These are phyloP conservation scores for Endoconidiophora laricicola DNA, from an alignment of 2,329 filamentous ascomycete species.

Conservation along the genomic window DNA sequence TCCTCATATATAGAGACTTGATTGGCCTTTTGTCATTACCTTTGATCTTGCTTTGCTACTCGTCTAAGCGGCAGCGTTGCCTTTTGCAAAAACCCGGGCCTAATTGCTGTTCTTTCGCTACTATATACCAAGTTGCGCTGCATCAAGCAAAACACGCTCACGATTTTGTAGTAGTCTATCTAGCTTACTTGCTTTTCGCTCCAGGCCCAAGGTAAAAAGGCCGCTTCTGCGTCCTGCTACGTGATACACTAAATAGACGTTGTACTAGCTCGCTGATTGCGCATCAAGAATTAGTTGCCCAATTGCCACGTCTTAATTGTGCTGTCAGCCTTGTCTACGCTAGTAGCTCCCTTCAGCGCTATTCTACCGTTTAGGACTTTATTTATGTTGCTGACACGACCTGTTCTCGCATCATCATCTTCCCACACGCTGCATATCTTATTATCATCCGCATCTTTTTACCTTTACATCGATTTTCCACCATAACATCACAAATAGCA, in stretches of 20 bases:
- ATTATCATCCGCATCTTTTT: not conserved
- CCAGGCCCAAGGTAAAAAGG: not conserved
- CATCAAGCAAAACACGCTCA: too few relatives aligned
- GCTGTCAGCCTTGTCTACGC: not conserved
- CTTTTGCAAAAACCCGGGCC: too few relatives aligned
- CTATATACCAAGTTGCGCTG: too few relatives aligned
- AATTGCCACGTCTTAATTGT: too few relatives aligned
- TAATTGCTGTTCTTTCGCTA: too few relatives aligned
- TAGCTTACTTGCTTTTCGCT: not conserved
- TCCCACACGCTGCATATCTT: not conserved
- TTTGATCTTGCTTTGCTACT: too few relatives aligned
- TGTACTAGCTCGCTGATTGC: too few relatives aligned
- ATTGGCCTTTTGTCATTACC: too few relatives aligned
- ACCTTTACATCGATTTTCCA: not conserved
- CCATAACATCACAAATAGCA: not conserved
- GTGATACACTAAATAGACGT: too few relatives aligned
- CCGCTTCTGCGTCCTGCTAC: not conserved
- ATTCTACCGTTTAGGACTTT: not conserved
- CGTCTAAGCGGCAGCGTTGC: too few relatives aligned
- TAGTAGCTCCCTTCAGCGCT: not conserved
- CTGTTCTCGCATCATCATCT: not conserved
- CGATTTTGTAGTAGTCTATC: not conserved
- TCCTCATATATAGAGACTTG: too few relatives aligned
- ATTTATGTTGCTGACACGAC: not conserved
- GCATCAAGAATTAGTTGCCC: too few relatives aligned